These are phyloP conservation scores for Chenopodium album DNA, from an alignment of 148 eudicot genomes.

Conservation along the genomic window DNA sequence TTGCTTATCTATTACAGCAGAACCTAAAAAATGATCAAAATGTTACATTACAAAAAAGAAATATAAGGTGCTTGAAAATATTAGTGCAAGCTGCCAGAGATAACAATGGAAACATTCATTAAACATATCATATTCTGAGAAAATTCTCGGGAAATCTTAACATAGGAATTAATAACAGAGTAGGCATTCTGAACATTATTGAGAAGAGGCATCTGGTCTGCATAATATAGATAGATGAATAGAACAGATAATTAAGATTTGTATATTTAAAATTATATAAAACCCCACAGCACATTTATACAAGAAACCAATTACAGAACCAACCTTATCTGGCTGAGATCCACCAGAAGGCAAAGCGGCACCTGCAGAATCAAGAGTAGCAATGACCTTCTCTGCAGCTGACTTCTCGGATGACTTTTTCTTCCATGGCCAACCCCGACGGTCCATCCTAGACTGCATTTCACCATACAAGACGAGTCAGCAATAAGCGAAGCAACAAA, in stretches of 20 bases:
- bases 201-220: background rate
- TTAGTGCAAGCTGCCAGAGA: background rate
- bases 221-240: background rate
- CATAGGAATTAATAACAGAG: background rate
- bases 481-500: conserved; percentile 8
- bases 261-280: too few relatives aligned
- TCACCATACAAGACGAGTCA: conserved; percentile 7
- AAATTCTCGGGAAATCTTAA: background rate
- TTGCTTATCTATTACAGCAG: background rate
- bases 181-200: background rate
- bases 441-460: conserved; percentile 62
- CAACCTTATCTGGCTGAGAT: conserved; percentile 64
- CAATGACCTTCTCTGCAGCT: conserved; percentile 58
- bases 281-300: too few relatives aligned
- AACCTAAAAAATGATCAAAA: background rate
- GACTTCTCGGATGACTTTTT: conserved; percentile 85
- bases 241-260: background rate
- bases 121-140: background rate
- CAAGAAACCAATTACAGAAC: background rate
- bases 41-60: background rate
- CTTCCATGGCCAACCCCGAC: conserved; percentile 98
- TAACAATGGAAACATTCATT: background rate
- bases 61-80: background rate
- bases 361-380: conserved; percentile 55
- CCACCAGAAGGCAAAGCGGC: conserved; percentile 42